phyloP scores from a whole-genome alignment of 2,329 filamentous ascomycete species.

The Biscogniauxia mediterranea region DNA sequence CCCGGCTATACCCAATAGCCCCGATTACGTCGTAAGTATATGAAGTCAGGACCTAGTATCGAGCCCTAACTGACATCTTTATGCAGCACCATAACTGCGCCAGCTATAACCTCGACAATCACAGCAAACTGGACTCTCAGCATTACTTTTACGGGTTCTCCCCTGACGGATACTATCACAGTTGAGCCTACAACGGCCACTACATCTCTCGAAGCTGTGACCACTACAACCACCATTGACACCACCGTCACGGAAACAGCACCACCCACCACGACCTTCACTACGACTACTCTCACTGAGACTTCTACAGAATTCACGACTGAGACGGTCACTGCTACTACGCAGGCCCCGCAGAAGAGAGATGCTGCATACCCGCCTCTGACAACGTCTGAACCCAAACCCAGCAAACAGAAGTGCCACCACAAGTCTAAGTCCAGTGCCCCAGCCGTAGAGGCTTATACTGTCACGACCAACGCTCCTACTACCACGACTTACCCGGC shows the following conservation, averaged over 20 bases:
- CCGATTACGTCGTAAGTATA: not conserved
- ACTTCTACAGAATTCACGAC: not conserved
- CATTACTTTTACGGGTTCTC: not conserved
- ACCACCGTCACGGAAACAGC: not conserved
- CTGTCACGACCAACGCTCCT: not conserved
- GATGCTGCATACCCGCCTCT: not conserved
- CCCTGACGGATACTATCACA: not conserved
- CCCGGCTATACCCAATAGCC: not conserved
- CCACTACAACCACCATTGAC: not conserved
- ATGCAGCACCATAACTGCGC: not conserved
- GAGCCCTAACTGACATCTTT: not conserved
- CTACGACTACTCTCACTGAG: not conserved
- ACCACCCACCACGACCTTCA: not conserved
- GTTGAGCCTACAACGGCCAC: not conserved
- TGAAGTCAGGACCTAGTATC: not conserved
- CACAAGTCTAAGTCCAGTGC: not conserved
- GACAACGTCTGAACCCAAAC: not conserved
- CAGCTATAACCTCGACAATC: not conserved
- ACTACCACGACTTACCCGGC: not conserved
- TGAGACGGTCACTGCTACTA: not conserved
- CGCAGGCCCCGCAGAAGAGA: not conserved
- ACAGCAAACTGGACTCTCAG: not conserved
- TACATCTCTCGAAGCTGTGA: not conserved
- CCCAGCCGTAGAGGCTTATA: not conserved
- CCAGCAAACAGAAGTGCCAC: not conserved